Evolutionary conservation across 805 yeast species (phyloP).

Genomic region (Suhomyces xylopsoci): DNA sequence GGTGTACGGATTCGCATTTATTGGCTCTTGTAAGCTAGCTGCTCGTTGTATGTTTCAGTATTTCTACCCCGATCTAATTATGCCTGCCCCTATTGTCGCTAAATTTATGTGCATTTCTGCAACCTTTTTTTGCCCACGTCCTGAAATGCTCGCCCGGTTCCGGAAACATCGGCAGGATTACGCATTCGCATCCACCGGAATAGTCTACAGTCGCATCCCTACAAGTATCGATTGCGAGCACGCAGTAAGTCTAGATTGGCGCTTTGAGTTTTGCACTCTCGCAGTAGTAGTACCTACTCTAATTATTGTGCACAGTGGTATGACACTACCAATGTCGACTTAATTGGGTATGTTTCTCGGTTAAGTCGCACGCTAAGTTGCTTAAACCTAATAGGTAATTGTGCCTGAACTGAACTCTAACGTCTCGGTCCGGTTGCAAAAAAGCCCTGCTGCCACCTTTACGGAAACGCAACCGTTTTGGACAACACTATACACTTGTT

Average conservation of each 20-base stretch:
- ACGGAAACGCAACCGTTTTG: slow-evolving; percentile 71
- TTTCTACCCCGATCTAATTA: not conserved
- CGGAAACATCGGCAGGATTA: not conserved
- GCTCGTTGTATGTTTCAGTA: not conserved
- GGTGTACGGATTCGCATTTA: not conserved
- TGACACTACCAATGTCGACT: not conserved
- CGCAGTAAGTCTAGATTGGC: not conserved
- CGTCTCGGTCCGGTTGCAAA: not conserved
- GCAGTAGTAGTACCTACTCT: not conserved
- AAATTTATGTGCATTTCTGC: not conserved
- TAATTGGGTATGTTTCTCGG: not conserved
- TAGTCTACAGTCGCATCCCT: not conserved
- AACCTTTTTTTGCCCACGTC: not conserved
- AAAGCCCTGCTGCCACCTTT: not conserved
- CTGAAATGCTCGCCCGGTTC: not conserved
- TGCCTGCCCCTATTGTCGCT: not conserved
- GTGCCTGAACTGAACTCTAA: not conserved
- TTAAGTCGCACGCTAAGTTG: not conserved
- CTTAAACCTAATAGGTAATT: not conserved
- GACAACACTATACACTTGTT: slow-evolving; percentile 72
- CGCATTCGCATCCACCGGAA: not conserved
- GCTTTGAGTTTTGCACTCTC: not conserved
- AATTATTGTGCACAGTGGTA: not conserved
- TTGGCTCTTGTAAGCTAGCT: not conserved
- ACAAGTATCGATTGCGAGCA: not conserved